Conservation (phyloP, 805 yeast species). For the Ogataea saltuana region DNA sequence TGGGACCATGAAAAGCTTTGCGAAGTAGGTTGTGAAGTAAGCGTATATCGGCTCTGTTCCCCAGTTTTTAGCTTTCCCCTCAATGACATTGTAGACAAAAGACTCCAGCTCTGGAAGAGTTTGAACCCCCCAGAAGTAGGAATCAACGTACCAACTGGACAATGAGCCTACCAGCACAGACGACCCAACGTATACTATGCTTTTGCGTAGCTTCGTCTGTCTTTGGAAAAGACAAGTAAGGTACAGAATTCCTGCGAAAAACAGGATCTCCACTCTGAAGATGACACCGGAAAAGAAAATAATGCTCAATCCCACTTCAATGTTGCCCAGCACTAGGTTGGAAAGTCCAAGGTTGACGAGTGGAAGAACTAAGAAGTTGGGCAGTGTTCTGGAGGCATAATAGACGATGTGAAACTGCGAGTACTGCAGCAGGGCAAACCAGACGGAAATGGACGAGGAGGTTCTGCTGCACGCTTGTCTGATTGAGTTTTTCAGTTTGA, state of each 20-base stretch:
- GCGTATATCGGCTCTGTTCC: slow-evolving; percentile 76
- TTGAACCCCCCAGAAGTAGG: slow-evolving; percentile 67
- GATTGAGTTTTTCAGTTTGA: slow-evolving; percentile 49
- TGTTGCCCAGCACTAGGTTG: slow-evolving; percentile 49
- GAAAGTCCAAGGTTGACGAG: slow-evolving; percentile 58
- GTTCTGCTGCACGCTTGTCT: slow-evolving; percentile 25
- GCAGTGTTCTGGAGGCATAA: slow-evolving; percentile 82
- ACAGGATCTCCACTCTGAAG: slow-evolving; percentile 71
- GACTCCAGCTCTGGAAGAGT: slow-evolving; percentile 73
- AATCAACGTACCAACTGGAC: slow-evolving; percentile 56
- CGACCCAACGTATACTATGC: slow-evolving; percentile 40
- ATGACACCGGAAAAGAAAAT: slow-evolving; percentile 64
- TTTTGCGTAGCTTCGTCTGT: slow-evolving; percentile 44
- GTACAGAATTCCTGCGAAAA: slow-evolving; percentile 52
- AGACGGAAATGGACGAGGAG: slow-evolving; percentile 40
- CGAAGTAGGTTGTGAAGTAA: slow-evolving; percentile 60
- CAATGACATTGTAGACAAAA: slow-evolving; percentile 71
- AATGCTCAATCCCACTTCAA: slow-evolving; percentile 49
- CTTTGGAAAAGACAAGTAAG: slow-evolving; percentile 48
- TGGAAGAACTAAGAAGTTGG: slow-evolving; percentile 86
- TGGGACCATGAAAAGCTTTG: slow-evolving; percentile 47
- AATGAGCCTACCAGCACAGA: slow-evolving; percentile 57
- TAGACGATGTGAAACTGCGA: slow-evolving; percentile 79
- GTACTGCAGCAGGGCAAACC: slow-evolving; percentile 60
- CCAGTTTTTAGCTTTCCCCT: slow-evolving; percentile 77